Evolutionary conservation across 257 asterid genomes (phyloP), one percentile per base, ranked within the genome.

Genomic region (Solanum infundibuliforme): DNA sequence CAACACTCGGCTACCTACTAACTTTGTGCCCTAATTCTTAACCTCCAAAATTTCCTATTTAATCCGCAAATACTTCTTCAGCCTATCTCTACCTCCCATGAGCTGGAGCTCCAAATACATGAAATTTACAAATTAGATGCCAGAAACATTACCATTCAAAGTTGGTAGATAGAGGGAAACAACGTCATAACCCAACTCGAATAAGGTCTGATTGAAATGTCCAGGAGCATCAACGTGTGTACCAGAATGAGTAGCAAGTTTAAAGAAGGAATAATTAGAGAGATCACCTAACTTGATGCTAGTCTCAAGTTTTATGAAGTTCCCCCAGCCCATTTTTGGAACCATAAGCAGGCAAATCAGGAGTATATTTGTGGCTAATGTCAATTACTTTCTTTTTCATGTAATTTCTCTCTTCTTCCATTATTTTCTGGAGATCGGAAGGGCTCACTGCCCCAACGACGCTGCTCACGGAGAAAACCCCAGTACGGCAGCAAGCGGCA

Each of bases 171-270:
- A 27, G 2, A 83, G 41, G 6, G 89, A 83, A 35, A n/a, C 60
- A 20, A 69, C 87, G 25, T 82, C 75, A 2, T n/a, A 68, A 23
- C 87, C 83, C 4, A 20, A 12, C 6, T 85, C 69, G 13, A 85
- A 36, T 4, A 85, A 36, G 8, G 68, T 85, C 20, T 85, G 66
- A n/a, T 68, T 85, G 68, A 85, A 85, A 66, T 85, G 69, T 38
- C 65, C 76, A 39, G 81, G 69, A 62, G 87, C 89, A 41, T 87
- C 81, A 14, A 41, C 83, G 21, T 69, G 87, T 9, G 87, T 83
- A 46, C 89, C 89, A 21, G 83, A 48, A 73, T 86, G 58, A 36
- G 74, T 72, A 12, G 73, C 3, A 60, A 86, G 58, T 25, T 12
- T 48, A 13, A 86, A 73, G 1, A 11, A 1, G 4, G 38, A 79